Evolutionary conservation across 306 rosid species (phyloP).

Genomic region (Psophocarpus tetragonolobus): DNA sequence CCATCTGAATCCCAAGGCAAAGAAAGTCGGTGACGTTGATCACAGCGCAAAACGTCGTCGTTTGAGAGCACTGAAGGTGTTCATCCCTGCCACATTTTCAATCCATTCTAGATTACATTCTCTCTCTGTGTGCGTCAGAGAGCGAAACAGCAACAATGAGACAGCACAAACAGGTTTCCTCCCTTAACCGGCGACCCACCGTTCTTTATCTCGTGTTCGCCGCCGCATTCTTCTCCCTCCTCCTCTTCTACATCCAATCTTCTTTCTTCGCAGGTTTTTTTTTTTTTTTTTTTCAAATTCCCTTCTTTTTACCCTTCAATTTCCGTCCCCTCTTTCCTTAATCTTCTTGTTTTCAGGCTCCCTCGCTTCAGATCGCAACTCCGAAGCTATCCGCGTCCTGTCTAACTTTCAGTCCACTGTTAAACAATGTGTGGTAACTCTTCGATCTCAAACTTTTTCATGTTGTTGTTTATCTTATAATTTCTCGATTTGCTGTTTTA

Average conservation of each 20-base stretch:
- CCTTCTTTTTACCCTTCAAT: neutral
- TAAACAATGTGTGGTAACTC: constrained; percentile 87
- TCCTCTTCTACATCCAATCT: constrained; percentile 78
- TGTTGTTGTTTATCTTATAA: neutral
- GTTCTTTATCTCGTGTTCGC: constrained; percentile 70
- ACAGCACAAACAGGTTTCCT: constrained; percentile 42
- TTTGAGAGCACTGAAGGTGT: neutral
- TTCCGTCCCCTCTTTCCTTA: neutral
- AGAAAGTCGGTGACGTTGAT: constrained; percentile 9
- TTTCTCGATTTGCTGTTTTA: neutral
- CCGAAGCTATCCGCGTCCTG: constrained; percentile 46
- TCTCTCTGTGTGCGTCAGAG: neutral
- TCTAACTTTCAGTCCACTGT: constrained; percentile 70
- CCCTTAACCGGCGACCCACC: constrained; percentile 49
- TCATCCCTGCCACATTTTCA: neutral
- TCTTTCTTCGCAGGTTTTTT: constrained; percentile 71
- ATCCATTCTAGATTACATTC: neutral
- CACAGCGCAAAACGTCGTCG: constrained; percentile 26
- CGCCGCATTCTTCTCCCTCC: constrained; percentile 67
- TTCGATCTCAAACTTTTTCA: constrained; percentile 23
- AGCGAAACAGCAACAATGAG: constrained; percentile 61
- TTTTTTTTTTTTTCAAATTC: no score
- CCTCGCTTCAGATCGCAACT: constrained; percentile 49
- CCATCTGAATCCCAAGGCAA: neutral
- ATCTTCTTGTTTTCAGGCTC: constrained; percentile 45